Evolutionary conservation across 805 yeast species (phyloP), one percentile per base, ranked within the genome.

Genomic region (Wickerhamiella sorbophila): DNA sequence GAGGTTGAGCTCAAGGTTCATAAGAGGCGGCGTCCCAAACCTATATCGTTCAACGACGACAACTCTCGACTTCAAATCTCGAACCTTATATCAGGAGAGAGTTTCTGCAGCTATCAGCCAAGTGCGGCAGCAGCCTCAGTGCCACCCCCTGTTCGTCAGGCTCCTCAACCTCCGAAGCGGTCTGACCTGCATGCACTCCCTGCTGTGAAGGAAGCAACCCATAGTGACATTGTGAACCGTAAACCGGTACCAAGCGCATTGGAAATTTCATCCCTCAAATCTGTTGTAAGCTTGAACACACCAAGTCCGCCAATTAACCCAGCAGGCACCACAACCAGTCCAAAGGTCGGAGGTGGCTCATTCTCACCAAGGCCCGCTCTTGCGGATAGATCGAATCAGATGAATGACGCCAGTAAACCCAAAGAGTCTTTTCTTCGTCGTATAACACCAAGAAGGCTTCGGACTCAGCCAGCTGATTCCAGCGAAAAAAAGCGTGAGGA

Each of bases 1-100:
- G 65, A 59, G 40, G 50, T 59, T 38, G 59, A 58, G 20, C 31
- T 46, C 37, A 51, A 52, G 44, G 43, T 53, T 9, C 45, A 55
- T 44, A 48, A 48, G 35, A 44, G 44, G 26, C 38, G 41, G 17
- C 20, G 27, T 16, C 43, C 31, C 29, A 29, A 31, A 32, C 17
- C 43, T 22, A 5, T 35, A 19, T 12, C 6, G 12, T 8, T 24
- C 29, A 17, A 40, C 5, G 42, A 43, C 29, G 48, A 43, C 20
- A 33, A 41, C 12, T 41, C 51, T n/a, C 47, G 44, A 40, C 42
- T 45, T 36, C 47, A 31, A 27, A 47, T 41, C 35, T 31, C 45
- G 29, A 44, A 46, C 20, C 38, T 50, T 17, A 47, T 47, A 3
- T 34, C 48, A 9, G 49, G 48, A 15, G 53, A 50, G 35, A 50